phyloP scores from a whole-genome alignment of 139 green algal genomes.

The Marvania coccoides region DNA sequence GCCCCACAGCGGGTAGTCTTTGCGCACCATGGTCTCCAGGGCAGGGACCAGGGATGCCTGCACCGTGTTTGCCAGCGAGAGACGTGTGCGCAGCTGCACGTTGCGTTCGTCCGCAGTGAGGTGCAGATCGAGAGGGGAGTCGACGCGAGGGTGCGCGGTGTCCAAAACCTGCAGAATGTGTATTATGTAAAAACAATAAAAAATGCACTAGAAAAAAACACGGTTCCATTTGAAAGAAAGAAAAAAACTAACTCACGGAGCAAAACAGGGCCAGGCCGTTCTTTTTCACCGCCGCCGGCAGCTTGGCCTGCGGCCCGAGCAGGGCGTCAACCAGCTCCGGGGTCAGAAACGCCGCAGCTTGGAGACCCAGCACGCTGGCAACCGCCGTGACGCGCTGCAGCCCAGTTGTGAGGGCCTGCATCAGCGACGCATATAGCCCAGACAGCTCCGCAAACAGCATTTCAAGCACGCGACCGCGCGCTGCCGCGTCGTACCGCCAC shows the following conservation, averaged over 20 bases:
- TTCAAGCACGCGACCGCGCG: not conserved
- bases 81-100: not conserved
- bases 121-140: not conserved
- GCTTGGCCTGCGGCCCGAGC: not conserved
- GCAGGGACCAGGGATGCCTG: not conserved
- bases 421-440: conserved; percentile 1
- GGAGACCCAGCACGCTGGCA: not conserved
- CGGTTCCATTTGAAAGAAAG: too few species aligned
- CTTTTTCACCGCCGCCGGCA: not conserved
- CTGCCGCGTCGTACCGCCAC: not conserved
- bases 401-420: not conserved
- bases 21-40: not conserved
- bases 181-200: too few species aligned
- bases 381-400: not conserved
- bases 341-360: not conserved
- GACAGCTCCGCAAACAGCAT: conserved; percentile 3
- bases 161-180: too few species aligned
- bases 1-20: conserved; percentile 5
- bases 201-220: too few species aligned
- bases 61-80: not conserved
- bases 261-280: not conserved
- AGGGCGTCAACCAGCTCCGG: not conserved
- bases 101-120: not conserved
- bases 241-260: too few species aligned
- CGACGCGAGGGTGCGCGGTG: not conserved